These are phyloP conservation scores for Pythium grandisporangium DNA, from an alignment of 352 stramenopile genomes.

Conservation along the genomic window DNA sequence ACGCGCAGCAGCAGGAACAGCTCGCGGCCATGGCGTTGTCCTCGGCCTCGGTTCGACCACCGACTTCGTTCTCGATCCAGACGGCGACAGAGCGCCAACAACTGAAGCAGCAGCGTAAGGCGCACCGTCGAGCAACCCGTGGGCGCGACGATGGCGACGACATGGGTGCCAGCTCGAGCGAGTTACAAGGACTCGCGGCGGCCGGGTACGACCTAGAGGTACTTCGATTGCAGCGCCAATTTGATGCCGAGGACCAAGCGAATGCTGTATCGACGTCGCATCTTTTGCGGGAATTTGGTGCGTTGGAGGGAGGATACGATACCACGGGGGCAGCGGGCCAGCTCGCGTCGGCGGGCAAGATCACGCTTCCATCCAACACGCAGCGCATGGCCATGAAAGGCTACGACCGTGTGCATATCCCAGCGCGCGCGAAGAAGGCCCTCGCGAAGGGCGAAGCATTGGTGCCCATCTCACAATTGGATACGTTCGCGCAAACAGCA, in stretches of 20 bases:
- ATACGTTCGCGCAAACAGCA: slow-evolving; percentile 66
- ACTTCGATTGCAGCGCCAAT: slow-evolving; percentile 57
- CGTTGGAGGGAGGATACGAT: slow-evolving; percentile 62
- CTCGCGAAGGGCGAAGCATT: slow-evolving; percentile 43
- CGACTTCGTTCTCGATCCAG: slow-evolving; percentile 53
- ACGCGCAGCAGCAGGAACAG: slow-evolving; percentile 28
- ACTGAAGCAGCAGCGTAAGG: slow-evolving; percentile 49
- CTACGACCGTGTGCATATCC: slow-evolving; percentile 81
- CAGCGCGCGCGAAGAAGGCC: slow-evolving; percentile 53
- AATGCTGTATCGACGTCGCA: slow-evolving; percentile 59
- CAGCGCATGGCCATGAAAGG: slow-evolving; percentile 73
- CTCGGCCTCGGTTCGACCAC: slow-evolving; percentile 7
- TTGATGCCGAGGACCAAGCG: slow-evolving; percentile 50
- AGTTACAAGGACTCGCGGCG: slow-evolving; percentile 64
- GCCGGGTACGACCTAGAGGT: slow-evolving; percentile 76
- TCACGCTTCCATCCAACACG: slow-evolving; percentile 46
- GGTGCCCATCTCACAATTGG: slow-evolving; percentile 52
- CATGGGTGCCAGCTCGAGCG: slow-evolving; percentile 24
- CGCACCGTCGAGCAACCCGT: slow-evolving; percentile 22
- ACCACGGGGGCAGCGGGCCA: slow-evolving; percentile 53
- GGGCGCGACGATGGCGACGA: slow-evolving; percentile 10
- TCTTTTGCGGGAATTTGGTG: slow-evolving; percentile 66
- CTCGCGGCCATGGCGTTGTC: not conserved
- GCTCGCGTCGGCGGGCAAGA: slow-evolving; percentile 36
- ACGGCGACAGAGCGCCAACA: slow-evolving; percentile 52